Evolutionary conservation across 192 early-diverging fungal genomes (phyloP), one percentile per base, ranked within the genome.

Genomic region (Coemansia sp.): DNA sequence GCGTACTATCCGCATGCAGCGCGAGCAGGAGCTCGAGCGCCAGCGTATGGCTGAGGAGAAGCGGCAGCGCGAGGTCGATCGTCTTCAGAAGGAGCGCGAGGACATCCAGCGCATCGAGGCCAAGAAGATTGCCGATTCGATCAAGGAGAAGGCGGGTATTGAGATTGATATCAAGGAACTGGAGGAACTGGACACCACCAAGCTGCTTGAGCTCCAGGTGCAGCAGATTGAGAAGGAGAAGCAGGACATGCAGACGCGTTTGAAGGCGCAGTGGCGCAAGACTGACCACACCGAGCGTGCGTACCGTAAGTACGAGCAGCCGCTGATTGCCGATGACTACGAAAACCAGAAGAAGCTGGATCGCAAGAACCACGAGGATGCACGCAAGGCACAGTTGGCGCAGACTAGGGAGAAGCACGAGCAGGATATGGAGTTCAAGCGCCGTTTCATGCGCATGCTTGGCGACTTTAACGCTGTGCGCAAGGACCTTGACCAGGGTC

Each of bases 201-300:
- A 85, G 26, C 80, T 99, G 59, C 74, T 93, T 52, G 87, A 92
- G 62, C 79, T 97, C 60, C 94, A 98, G 87, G 86, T 93, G 16
- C 88, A 94, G 74, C 89, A 96, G 70, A 71, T 97, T 37, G 92
- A 99, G 80, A 92, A 95, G 76, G 94, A 96, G 76, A 90, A 92
- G 83, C 84, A 84, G 39, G 95, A 95, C 71, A 84, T 92, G 71
- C 86, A 88, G 68, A 80, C 85, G 58, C 92, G 93, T 69, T 85
- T 94, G 67, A 90, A 89, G 81, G 56, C 83, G 16, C 83, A 92
- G 64, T 83, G 83, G 60, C 95, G 95, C 78, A 87, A 89, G 66
- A 64, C 91, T 37, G 98, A 99, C 81, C 94, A 96, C 74, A 85
- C 89, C 16, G 95, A 96, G 83, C 93, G 98, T 74, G 98, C 97